phyloP scores from a whole-genome alignment of 345 rosid species.

The Sisymbrium altissimum region DNA sequence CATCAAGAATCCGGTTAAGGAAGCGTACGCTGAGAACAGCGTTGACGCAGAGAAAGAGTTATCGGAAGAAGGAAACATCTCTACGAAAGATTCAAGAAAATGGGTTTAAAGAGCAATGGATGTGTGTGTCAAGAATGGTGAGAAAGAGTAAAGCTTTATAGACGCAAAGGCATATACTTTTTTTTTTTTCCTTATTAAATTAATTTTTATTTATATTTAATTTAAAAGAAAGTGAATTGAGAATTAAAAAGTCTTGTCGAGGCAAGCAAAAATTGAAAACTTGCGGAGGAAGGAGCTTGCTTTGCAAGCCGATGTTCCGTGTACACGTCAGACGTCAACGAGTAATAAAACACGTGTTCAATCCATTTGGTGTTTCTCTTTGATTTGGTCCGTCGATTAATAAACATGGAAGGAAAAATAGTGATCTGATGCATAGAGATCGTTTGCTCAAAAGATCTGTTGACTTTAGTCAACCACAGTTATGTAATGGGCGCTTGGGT shows the following conservation, averaged over 20 bases:
- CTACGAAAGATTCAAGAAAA: neutral
- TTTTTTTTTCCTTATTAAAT: neutral
- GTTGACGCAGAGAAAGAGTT: constrained; percentile 28
- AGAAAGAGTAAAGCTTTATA: neutral
- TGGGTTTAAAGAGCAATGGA: neutral
- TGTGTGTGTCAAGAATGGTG: too few species aligned
- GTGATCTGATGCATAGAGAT: neutral
- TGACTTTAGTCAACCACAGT: too few species aligned
- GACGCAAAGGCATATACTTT: neutral
- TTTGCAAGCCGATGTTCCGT: constrained; percentile 4
- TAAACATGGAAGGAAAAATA: too few species aligned
- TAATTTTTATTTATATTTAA: neutral
- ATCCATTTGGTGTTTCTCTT: too few species aligned
- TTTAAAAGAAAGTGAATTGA: neutral
- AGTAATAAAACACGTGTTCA: too few species aligned
- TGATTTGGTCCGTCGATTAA: too few species aligned
- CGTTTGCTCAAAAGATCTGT: too few species aligned
- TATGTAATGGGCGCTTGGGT: too few species aligned
- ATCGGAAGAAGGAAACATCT: constrained; percentile 33
- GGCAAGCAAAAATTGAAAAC: neutral
- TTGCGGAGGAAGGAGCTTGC: constrained; percentile 26
- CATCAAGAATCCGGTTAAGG: constrained; percentile 40
- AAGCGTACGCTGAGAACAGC: constrained; percentile 44
- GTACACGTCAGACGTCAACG: neutral
- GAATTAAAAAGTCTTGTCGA: neutral